phyloP scores from a whole-genome alignment of 768 basidiomycete genomes.

The Hemileccinum rubropunctum region DNA sequence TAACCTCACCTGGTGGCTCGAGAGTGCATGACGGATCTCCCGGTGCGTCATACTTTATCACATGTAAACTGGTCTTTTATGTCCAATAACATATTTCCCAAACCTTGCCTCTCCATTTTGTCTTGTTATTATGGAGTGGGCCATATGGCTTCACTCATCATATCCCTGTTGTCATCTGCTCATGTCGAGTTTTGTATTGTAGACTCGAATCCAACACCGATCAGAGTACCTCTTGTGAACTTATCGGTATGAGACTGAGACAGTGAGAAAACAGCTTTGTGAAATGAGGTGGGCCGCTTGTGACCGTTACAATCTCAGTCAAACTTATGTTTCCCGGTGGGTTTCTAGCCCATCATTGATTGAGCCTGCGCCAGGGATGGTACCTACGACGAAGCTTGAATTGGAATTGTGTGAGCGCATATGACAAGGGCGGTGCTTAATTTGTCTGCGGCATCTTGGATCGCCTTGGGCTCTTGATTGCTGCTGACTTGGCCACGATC shows the following conservation, averaged over 20 bases:
- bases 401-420: conserved; percentile 2
- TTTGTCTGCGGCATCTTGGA: conserved; percentile 3
- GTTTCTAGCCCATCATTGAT: conserved; percentile 7
- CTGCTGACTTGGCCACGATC: conserved; percentile 20
- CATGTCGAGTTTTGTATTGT: not conserved
- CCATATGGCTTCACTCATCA: not conserved
- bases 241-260: not conserved
- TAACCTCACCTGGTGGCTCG: conserved; percentile 3
- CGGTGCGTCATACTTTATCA: conserved; percentile 2
- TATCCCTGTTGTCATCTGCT: not conserved
- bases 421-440: conserved; percentile 13
- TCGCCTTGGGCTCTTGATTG: not conserved
- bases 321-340: conserved; percentile 3
- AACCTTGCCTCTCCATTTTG: conserved; percentile 9
- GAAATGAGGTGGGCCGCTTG: conserved; percentile 3
- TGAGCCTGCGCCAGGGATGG: not conserved
- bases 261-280: not conserved
- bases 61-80: not conserved
- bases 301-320: not conserved
- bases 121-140: conserved; percentile 3
- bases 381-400: conserved; percentile 5
- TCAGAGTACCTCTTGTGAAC: not conserved
- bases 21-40: not conserved
- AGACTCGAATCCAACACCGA: not conserved
- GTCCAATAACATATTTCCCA: not conserved